phyloP scores from a whole-genome alignment of 2,329 filamentous ascomycete species.

The Chaetothyriales sp. region DNA sequence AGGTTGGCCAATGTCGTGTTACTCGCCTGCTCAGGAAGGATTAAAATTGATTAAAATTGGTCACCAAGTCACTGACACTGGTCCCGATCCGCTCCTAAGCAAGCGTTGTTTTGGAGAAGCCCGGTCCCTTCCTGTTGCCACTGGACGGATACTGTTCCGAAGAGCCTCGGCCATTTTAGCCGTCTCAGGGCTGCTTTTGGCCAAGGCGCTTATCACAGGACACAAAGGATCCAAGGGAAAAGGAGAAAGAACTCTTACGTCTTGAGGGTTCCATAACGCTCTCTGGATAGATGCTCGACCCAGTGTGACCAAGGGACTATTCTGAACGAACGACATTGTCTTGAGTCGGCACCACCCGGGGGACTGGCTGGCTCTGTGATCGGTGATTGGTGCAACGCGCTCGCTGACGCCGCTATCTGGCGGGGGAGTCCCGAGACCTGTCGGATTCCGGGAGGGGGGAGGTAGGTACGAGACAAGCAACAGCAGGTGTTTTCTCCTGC shows the following conservation, averaged over 20 bases:
- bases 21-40: background rate
- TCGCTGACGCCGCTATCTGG: background rate
- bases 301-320: background rate
- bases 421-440: background rate
- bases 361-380: background rate
- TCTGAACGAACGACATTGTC: background rate
- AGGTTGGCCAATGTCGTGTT: background rate
- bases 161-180: background rate
- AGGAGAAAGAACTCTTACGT: background rate
- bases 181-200: background rate
- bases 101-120: background rate
- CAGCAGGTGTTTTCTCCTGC: background rate
- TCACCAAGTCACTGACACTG: background rate
- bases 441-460: no score
- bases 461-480: background rate
- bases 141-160: background rate
- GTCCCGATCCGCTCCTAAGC: background rate
- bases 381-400: background rate
- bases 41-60: background rate
- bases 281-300: background rate
- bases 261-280: background rate
- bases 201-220: background rate
- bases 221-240: background rate
- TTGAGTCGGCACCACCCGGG: background rate
- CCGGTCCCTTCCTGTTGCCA: background rate